Evolutionary conservation across 1,139 yeast genomes (phyloP), one percentile per base, ranked within the genome.

Genomic region (Insectozyma bohioensis): DNA sequence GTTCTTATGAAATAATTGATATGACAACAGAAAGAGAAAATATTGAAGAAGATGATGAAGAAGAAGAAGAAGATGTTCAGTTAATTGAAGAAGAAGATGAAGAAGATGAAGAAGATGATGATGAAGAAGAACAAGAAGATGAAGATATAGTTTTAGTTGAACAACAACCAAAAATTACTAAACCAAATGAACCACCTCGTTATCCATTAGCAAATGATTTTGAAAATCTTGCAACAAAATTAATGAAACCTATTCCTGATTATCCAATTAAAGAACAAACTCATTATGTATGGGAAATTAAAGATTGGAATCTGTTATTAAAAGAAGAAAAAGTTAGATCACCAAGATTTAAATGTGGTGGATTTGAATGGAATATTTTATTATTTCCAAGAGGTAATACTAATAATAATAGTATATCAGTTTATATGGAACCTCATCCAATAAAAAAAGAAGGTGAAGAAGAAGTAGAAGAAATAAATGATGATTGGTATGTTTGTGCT

Each of bases 401-500:
- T 39, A 65, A 69, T 24, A 63, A 68, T 24, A 60, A 58, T 34
- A 44, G 46, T n/a, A 48, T 82, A 10, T 83, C 90, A 2, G 57
- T 81, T 12, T 83, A 82, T 52, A 58, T 83, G 48, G 88, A 81
- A 45, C 80, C 80, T 2, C 77, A 69, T 37, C 80, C 80, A 3
- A 49, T 57, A 10, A 42, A 55, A 1, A 63, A 53, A 6, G 63
- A 56, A 20, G 53, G 53, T n/a, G 74, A 68, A 35, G 54, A 55
- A n/a, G 49, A 57, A 10, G 41, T 56, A 1, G 63, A 53, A 6
- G 64, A 57, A 18, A 52, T 52, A 10, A 74, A 68, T 35, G 55
- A 56, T 20, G 65, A 71, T 35, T 88, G 97, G 96, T 78, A 80
- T 40, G 82, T 80, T 12, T 90, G 97, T 61, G 95, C 95, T 2